Evolutionary conservation across 2,329 filamentous ascomycete genomes (phyloP).

Genomic region (Endoconidiophora polonica): DNA sequence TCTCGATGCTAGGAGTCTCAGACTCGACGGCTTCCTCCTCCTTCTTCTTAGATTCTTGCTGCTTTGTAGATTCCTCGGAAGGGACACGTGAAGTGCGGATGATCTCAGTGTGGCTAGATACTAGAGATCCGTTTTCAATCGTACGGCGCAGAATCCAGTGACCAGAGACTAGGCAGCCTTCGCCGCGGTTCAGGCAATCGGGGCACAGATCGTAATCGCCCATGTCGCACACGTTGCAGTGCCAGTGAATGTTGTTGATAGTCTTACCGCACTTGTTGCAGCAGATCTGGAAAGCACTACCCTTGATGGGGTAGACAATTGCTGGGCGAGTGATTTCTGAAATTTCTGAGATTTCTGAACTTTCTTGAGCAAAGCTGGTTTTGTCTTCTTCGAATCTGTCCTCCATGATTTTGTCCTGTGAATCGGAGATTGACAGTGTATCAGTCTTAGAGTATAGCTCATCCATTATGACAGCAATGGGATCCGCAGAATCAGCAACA

Average conservation of each 20-base stretch:
- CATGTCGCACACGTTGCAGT: slow-evolving; percentile 83
- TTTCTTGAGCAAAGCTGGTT: no score
- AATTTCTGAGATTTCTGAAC: neutral
- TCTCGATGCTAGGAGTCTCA: neutral
- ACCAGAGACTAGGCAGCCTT: slow-evolving; percentile 57
- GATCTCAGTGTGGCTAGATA: slow-evolving; percentile 73
- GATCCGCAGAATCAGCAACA: no score
- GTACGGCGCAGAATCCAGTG: slow-evolving; percentile 94
- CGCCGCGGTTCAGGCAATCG: slow-evolving; percentile 56
- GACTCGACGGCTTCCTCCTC: neutral
- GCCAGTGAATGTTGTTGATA: slow-evolving; percentile 73
- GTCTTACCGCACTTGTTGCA: slow-evolving; percentile 78
- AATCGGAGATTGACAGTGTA: neutral
- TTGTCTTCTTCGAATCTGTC: no score
- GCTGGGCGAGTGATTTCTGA: slow-evolving; percentile 6
- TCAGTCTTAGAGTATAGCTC: neutral
- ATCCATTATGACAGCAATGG: neutral
- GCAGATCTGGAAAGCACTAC: slow-evolving; percentile 58
- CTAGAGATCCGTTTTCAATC: slow-evolving; percentile 59
- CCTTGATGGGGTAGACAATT: slow-evolving; percentile 16
- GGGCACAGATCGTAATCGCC: slow-evolving; percentile 92
- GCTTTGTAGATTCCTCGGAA: neutral
- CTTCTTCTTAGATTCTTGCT: neutral
- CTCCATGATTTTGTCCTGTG: neutral
- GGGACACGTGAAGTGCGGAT: slow-evolving; percentile 23